These are phyloP conservation scores for Leccinellum albellum DNA, from an alignment of 768 basidiomycete genomes.

Conservation along the genomic window DNA sequence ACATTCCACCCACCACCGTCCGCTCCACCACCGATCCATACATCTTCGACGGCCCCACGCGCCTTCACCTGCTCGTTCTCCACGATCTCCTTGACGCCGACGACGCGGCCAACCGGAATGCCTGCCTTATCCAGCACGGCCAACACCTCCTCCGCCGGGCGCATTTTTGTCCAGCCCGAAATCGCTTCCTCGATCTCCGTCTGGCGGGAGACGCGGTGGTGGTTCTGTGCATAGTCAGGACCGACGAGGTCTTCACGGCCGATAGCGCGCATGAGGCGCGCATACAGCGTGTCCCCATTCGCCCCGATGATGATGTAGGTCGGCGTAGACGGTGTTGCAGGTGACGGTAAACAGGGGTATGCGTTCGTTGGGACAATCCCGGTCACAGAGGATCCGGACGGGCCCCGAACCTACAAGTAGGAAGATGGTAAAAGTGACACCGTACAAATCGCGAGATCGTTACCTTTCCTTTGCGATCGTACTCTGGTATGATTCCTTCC, in stretches of 20 bases:
- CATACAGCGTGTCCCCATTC: slow-evolving; percentile 69
- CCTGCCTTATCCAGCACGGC: slow-evolving; percentile 46
- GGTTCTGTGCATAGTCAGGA: slow-evolving; percentile 43
- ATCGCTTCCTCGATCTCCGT: slow-evolving; percentile 60
- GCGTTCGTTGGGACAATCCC: slow-evolving; percentile 76
- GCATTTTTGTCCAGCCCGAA: slow-evolving; percentile 51
- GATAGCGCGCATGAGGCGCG: slow-evolving; percentile 59
- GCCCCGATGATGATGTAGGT: slow-evolving; percentile 69
- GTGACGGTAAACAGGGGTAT: slow-evolving; percentile 58
- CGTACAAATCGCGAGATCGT: not conserved
- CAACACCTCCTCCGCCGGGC: slow-evolving; percentile 52
- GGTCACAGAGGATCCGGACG: slow-evolving; percentile 71
- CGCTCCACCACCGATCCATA: slow-evolving; percentile 42
- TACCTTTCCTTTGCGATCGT: slow-evolving; percentile 67
- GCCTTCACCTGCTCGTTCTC: slow-evolving; percentile 53
- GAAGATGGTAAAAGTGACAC: not conserved
- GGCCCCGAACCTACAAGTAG: slow-evolving; percentile 53
- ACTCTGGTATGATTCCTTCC: slow-evolving; percentile 76
- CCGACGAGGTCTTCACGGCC: slow-evolving; percentile 58
- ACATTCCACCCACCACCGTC: slow-evolving; percentile 54
- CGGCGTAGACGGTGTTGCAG: slow-evolving; percentile 35
- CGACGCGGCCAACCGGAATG: slow-evolving; percentile 63
- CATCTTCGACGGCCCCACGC: slow-evolving; percentile 56
- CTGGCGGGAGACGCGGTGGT: slow-evolving; percentile 40
- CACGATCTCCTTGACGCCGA: slow-evolving; percentile 59